Conservation (phyloP, 805 yeast species). For the Yarrowia hollandica region DNA sequence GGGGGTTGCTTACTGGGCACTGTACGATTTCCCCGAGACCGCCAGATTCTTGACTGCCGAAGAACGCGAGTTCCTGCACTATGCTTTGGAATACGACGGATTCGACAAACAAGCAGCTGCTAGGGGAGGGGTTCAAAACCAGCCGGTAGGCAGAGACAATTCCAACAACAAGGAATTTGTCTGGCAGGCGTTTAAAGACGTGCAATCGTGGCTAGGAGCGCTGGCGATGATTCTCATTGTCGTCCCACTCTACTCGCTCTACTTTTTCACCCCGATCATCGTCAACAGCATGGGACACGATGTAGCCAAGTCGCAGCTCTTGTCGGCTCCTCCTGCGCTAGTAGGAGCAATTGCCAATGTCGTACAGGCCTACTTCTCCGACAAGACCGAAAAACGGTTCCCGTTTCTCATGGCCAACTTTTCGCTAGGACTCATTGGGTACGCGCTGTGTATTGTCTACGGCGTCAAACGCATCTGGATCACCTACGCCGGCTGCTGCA, state of each 20-base stretch:
- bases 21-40: conserved; percentile 57
- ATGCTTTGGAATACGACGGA: conserved; percentile 16
- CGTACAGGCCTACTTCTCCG: conserved; percentile 33
- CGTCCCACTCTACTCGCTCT: conserved; percentile 59
- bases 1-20: conserved; percentile 39
- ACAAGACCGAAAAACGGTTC: conserved; percentile 41
- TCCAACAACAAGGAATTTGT: conserved; percentile 51
- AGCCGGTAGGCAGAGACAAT: conserved; percentile 48
- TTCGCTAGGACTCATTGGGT: conserved; percentile 42
- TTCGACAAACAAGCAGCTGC: not conserved
- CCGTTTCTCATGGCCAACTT: conserved; percentile 37
- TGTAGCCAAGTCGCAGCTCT: conserved; percentile 54
- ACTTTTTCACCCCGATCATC: conserved; percentile 60
- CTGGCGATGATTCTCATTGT: conserved; percentile 36
- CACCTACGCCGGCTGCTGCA: conserved; percentile 56
- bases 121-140: conserved; percentile 32
- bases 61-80: conserved; percentile 48
- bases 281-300: conserved; percentile 57
- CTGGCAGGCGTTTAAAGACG: conserved; percentile 51
- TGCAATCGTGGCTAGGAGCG: conserved; percentile 51
- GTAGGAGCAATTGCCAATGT: conserved; percentile 41
- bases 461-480: conserved; percentile 37
- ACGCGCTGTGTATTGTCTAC: conserved; percentile 49
- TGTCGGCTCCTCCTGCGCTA: conserved; percentile 48
- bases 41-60: conserved; percentile 48